These are phyloP conservation scores for Phytophthora cactorum DNA, from an alignment of 352 stramenopile species.

Conservation along the genomic window DNA sequence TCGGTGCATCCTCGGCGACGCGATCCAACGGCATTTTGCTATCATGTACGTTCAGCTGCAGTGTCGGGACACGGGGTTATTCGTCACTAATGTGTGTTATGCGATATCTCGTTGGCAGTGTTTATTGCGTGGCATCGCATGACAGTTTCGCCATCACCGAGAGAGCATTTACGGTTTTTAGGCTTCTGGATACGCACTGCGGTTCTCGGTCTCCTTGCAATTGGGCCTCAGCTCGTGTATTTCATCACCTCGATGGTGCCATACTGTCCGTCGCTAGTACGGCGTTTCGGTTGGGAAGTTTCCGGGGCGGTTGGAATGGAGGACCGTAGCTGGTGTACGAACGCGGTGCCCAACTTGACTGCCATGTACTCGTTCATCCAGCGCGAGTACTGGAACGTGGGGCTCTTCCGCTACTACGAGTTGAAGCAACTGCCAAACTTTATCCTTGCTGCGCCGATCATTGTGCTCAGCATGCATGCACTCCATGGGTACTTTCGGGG, in stretches of 20 bases:
- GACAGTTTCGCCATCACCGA: conserved; percentile 54
- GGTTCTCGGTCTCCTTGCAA: conserved; percentile 58
- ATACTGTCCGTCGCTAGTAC: conserved; percentile 68
- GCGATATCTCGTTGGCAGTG: conserved; percentile 40
- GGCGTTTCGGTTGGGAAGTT: conserved; percentile 14
- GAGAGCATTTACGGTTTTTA: conserved; percentile 43
- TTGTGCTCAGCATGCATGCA: conserved; percentile 69
- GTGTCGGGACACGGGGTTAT: background rate
- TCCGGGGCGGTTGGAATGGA: conserved; percentile 3
- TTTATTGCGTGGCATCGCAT: conserved; percentile 80
- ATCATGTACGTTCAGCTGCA: conserved; percentile 59
- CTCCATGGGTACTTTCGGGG: conserved; percentile 60
- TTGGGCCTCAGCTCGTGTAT: conserved; percentile 74
- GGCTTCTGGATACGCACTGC: conserved; percentile 68
- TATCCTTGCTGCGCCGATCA: conserved; percentile 87
- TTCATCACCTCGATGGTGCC: conserved; percentile 62
- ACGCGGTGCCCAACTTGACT: conserved; percentile 72
- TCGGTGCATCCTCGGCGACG: conserved; percentile 69
- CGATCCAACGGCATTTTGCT: conserved; percentile 83
- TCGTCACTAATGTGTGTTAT: conserved; percentile 13
- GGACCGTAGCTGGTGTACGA: conserved; percentile 75
- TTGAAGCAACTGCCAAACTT: conserved; percentile 96
- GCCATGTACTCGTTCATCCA: conserved; percentile 96
- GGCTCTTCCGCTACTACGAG: conserved; percentile 94
- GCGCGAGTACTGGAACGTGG: conserved; percentile 96